These are phyloP conservation scores for Candida sanyiensis DNA, from an alignment of 805 yeast species.

Conservation along the genomic window DNA sequence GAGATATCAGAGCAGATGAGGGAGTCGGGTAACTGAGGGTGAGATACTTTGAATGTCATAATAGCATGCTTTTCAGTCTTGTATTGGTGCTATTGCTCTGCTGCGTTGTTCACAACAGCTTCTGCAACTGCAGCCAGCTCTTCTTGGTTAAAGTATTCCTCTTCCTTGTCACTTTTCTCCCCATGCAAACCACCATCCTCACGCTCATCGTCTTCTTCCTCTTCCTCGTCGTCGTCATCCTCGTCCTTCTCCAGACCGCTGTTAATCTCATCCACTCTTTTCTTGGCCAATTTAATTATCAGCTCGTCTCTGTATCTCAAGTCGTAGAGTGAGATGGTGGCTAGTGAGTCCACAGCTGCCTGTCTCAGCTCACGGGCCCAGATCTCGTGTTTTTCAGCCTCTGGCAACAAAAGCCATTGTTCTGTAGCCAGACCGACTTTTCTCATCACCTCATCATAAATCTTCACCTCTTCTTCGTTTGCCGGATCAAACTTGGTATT, in stretches of 20 bases:
- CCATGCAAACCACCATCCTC: slow-evolving; percentile 5
- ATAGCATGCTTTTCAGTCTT: too few relatives aligned
- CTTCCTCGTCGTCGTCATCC: slow-evolving; percentile 6
- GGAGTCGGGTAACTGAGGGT: too few relatives aligned
- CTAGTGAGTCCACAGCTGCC: slow-evolving; percentile 41
- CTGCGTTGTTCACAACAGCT: slow-evolving; percentile 20
- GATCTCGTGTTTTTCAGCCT: slow-evolving; percentile 32
- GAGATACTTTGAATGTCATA: too few relatives aligned
- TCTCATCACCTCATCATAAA: slow-evolving; percentile 28
- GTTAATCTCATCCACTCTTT: slow-evolving; percentile 4
- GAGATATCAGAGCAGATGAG: too few relatives aligned
- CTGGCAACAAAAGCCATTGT: slow-evolving; percentile 36
- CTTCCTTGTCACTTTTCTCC: slow-evolving; percentile 3
- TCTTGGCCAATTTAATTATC: slow-evolving; percentile 28
- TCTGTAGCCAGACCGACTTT: slow-evolving; percentile 42
- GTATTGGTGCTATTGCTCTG: slow-evolving; percentile 4
- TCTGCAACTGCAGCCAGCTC: slow-evolving; percentile 26
- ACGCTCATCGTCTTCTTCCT: neutral
- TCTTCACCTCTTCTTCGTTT: slow-evolving; percentile 8
- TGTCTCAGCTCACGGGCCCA: slow-evolving; percentile 40
- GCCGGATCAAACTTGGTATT: slow-evolving; percentile 20
- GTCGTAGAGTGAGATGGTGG: slow-evolving; percentile 37
- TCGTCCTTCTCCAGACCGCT: slow-evolving; percentile 5
- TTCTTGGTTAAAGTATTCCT: slow-evolving; percentile 18
- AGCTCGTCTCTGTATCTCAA: slow-evolving; percentile 37